Percentiles rank a stretch among this genome's conserved stretches.
Conservation (phyloP, 2,329 filamentous ascomycete species). For the Cryphonectria nitschkei region DNA sequence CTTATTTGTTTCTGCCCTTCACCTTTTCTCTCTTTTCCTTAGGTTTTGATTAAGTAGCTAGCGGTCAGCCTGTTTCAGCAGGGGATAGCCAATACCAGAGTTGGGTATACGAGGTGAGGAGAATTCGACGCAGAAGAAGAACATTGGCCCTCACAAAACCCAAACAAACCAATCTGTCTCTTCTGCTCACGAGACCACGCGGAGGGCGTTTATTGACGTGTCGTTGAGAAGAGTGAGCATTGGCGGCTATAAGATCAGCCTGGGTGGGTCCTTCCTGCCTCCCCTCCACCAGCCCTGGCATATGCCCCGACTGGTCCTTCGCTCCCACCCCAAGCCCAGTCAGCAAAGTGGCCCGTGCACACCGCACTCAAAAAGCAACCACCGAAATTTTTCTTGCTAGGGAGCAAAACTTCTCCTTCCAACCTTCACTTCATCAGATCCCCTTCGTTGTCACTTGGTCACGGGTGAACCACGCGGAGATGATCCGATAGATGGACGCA, state of each 20-base stretch:
- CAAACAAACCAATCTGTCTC: background rate
- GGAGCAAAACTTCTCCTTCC: background rate
- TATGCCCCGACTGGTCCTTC: background rate
- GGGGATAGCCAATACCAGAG: background rate
- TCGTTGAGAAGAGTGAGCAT: background rate
- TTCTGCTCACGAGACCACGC: background rate
- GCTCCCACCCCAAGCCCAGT: background rate
- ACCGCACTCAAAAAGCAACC: constrained; percentile 18
- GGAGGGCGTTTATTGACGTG: background rate
- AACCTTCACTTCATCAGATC: background rate
- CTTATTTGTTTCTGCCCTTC: background rate
- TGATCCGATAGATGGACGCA: background rate
- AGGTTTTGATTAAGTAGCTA: background rate
- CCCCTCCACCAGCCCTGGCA: background rate
- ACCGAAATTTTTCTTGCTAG: constrained; percentile 12
- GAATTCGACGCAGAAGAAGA: too few species aligned
- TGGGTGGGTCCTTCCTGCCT: background rate
- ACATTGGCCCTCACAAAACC: background rate
- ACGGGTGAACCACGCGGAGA: too few species aligned
- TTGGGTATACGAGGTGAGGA: background rate
- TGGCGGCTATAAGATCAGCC: background rate
- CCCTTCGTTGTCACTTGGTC: background rate
- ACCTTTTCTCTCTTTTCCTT: background rate
- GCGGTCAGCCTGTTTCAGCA: background rate
- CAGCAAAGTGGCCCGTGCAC: constrained; percentile 22